A percentile compares a stretch with the other conserved stretches of the same genome.
Conservation (phyloP, 225 moss, liverwort and hornwort species). For the Straminergon stramineum region DNA sequence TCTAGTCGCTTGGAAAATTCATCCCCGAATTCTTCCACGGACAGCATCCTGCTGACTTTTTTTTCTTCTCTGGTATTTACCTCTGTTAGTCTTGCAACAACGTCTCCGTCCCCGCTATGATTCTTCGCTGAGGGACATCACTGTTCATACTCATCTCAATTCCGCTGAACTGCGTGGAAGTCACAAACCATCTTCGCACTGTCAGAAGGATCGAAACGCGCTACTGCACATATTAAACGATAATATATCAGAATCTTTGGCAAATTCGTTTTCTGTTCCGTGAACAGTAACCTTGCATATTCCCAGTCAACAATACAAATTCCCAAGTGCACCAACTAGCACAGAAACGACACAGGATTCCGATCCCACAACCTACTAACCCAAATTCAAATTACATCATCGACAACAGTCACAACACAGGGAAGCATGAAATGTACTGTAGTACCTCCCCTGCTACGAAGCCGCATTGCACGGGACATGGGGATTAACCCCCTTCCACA, state of each 20-base stretch:
- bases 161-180: not conserved
- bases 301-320: not conserved
- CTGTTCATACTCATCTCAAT: not conserved
- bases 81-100: not conserved
- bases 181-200: not conserved
- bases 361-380: not conserved
- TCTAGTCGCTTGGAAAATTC: conserved; percentile 21
- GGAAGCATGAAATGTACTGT: not conserved
- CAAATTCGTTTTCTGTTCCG: not conserved
- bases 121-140: not conserved
- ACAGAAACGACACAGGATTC: not conserved
- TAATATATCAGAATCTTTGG: not conserved
- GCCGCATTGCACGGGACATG: not conserved
- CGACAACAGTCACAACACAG: not conserved
- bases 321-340: not conserved
- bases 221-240: not conserved
- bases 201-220: not conserved
- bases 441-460: not conserved
- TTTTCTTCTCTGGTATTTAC: no score
- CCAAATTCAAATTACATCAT: not conserved
- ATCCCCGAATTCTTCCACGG: conserved; percentile 29
- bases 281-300: not conserved
- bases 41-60: conserved; percentile 11
- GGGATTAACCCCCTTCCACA: not conserved
- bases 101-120: not conserved